Evolutionary conservation across 2,329 filamentous ascomycete genomes (phyloP).

Genomic region (Aspergillus terreus): DNA sequence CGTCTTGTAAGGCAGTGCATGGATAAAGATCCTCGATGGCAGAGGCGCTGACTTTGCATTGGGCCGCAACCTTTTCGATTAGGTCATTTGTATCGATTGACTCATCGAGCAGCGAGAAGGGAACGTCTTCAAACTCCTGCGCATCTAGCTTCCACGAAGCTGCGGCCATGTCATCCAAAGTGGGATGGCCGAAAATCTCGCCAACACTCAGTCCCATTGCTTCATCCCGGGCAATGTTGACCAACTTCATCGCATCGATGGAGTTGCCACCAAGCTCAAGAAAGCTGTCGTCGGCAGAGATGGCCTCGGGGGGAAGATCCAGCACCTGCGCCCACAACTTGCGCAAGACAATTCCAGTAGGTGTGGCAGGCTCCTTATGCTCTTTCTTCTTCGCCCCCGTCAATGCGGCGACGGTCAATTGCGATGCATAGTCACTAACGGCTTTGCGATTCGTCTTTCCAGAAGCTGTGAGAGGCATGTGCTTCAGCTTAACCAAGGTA

Average conservation of each 20-base stretch:
- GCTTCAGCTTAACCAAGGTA: conserved; percentile 4
- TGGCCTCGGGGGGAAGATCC: neutral
- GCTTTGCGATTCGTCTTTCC: conserved; percentile 10
- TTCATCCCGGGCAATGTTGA: conserved; percentile 3
- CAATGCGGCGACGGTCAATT: conserved; percentile 2
- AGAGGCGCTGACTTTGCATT: conserved; percentile 15
- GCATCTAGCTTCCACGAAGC: neutral
- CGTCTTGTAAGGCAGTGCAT: conserved; percentile 24
- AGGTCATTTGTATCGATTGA: neutral
- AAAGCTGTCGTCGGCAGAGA: conserved; percentile 9
- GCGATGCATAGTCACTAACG: conserved; percentile 5
- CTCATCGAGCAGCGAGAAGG: conserved; percentile 5
- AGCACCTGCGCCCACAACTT: conserved; percentile 7
- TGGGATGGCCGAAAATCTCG: conserved; percentile 5
- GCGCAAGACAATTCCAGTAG: conserved; percentile 1
- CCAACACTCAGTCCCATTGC: conserved; percentile 5
- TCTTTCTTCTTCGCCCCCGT: conserved; percentile 1
- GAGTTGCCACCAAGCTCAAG: conserved; percentile 10
- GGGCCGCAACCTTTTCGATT: conserved; percentile 5
- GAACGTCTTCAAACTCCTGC: conserved; percentile 4
- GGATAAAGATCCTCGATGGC: conserved; percentile 29
- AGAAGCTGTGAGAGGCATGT: conserved; percentile 9
- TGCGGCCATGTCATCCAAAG: conserved; percentile 8
- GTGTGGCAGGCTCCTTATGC: conserved; percentile 7
- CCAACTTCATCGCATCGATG: conserved; percentile 10